Evolutionary conservation across 2,329 filamentous ascomycete species (phyloP).

Genomic region (Macroventuria anomochaeta): DNA sequence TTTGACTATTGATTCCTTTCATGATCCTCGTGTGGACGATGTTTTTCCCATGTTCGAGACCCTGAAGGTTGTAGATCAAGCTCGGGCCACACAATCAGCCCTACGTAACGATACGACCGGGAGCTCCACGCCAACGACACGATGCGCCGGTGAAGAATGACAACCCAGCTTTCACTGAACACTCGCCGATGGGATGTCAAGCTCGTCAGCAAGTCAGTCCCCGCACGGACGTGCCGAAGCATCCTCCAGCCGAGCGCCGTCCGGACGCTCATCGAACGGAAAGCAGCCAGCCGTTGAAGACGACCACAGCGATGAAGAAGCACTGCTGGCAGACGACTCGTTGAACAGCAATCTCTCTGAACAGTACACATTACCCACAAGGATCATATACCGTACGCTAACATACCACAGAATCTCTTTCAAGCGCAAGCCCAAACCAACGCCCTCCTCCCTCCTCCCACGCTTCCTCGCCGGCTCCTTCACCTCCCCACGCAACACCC

Average conservation of each 20-base stretch:
- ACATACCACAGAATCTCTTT: constrained; percentile 63
- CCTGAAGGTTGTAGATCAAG: constrained; percentile 5
- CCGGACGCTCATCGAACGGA: constrained; percentile 40
- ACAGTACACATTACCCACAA: constrained; percentile 35
- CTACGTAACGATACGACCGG: constrained; percentile 18
- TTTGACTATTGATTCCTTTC: not conserved
- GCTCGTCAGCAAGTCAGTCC: constrained; percentile 46
- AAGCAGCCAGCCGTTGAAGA: constrained; percentile 46
- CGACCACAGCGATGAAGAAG: constrained; percentile 57
- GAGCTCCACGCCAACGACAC: constrained; percentile 21
- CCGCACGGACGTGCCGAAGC: constrained; percentile 50
- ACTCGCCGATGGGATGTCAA: constrained; percentile 49
- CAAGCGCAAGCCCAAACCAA: constrained; percentile 69
- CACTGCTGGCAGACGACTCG: constrained; percentile 63
- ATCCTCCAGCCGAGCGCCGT: constrained; percentile 49
- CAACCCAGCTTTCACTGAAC: constrained; percentile 23
- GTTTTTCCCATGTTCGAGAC: constrained; percentile 15
- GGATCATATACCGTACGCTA: not conserved
- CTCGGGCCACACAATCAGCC: constrained; percentile 27
- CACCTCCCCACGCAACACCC: constrained; percentile 12
- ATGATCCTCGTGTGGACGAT: not conserved
- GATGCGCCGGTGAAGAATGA: constrained; percentile 34
- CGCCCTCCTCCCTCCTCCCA: constrained; percentile 50
- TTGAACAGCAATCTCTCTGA: constrained; percentile 59
- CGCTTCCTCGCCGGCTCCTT: constrained; percentile 50